These are phyloP conservation scores for Botrytis galanthina DNA, from an alignment of 2,329 filamentous ascomycete species.

Conservation along the genomic window DNA sequence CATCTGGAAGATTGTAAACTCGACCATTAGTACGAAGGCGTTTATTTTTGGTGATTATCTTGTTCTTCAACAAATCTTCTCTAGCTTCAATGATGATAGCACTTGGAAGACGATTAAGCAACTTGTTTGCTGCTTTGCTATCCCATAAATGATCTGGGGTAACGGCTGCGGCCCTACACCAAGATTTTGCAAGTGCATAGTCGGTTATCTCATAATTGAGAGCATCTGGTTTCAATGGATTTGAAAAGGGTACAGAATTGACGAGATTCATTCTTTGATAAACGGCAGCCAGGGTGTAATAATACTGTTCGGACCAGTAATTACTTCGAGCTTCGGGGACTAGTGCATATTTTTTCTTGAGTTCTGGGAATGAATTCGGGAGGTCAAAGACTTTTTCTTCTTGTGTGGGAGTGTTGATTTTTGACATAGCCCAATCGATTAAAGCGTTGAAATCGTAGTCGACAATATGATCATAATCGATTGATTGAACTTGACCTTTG, in stretches of 20 bases:
- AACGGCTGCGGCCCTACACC: constrained; percentile 58
- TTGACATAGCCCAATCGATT: constrained; percentile 62
- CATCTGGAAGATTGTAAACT: constrained; percentile 48
- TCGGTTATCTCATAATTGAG: constrained; percentile 30
- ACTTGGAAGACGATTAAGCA: constrained; percentile 40
- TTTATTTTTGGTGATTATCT: constrained; percentile 54
- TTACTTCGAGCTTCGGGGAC: constrained; percentile 25
- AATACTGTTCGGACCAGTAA: constrained; percentile 41
- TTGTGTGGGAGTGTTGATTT: constrained; percentile 40
- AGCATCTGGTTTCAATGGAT: constrained; percentile 31
- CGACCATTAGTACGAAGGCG: constrained; percentile 57
- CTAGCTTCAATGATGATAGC: constrained; percentile 28
- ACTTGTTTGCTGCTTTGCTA: constrained; percentile 48
- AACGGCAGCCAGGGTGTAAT: constrained; percentile 50
- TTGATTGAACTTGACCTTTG: constrained; percentile 54
- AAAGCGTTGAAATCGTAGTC: constrained; percentile 67
- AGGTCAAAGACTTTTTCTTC: constrained; percentile 47
- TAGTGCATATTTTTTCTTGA: constrained; percentile 45
- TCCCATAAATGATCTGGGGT: constrained; percentile 52
- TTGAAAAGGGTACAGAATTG: constrained; percentile 48
- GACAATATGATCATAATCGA: constrained; percentile 62
- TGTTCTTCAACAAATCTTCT: constrained; percentile 28
- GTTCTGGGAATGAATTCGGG: constrained; percentile 46
- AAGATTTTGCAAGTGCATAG: constrained; percentile 52
- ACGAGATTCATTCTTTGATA: constrained; percentile 34